Percentiles rank a stretch among this genome's conserved stretches.
phyloP scores from a whole-genome alignment of 108 stramenopile species.

The Cyclotella cryptica region DNA sequence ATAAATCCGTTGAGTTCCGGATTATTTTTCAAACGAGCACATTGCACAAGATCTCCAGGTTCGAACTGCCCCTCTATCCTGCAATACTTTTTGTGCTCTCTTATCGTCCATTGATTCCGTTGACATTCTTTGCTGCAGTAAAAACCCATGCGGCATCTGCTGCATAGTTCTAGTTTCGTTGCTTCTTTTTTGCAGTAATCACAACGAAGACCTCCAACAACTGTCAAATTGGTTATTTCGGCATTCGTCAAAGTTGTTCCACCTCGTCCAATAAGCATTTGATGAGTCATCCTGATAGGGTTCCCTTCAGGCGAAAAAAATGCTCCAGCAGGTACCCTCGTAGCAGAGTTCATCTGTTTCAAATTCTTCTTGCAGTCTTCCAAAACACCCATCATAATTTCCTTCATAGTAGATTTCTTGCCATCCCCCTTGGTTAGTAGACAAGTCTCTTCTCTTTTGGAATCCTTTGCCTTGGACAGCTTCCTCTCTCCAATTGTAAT shows the following conservation, averaged over 20 bases:
- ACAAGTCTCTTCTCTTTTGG: too few species aligned
- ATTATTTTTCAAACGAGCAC: conserved; percentile 33
- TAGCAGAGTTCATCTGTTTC: neutral
- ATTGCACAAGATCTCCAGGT: conserved; percentile 29
- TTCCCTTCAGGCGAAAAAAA: neutral
- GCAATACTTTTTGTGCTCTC: conserved; percentile 26
- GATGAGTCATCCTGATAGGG: conserved; percentile 7
- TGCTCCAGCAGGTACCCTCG: too few species aligned
- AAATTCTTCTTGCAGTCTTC: neutral
- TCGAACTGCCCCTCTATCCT: conserved; percentile 40
- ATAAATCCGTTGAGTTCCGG: conserved; percentile 25
- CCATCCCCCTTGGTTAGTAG: too few species aligned
- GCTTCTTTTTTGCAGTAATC: neutral
- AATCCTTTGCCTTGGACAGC: too few species aligned
- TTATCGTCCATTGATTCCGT: conserved; percentile 26
- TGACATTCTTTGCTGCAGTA: conserved; percentile 41
- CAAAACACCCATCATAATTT: neutral
- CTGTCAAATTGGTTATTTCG: conserved; percentile 17
- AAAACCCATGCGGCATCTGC: conserved; percentile 26
- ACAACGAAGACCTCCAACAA: conserved; percentile 22
- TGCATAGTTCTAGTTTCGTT: conserved; percentile 3
- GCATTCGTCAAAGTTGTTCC: conserved; percentile 14
- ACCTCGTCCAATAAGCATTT: conserved; percentile 28
- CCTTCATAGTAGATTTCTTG: neutral
- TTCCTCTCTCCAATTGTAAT: too few species aligned